Evolutionary conservation across 306 rosid species (phyloP), one percentile per base, ranked within the genome.

Genomic region (Heteromeles arbutifolia): DNA sequence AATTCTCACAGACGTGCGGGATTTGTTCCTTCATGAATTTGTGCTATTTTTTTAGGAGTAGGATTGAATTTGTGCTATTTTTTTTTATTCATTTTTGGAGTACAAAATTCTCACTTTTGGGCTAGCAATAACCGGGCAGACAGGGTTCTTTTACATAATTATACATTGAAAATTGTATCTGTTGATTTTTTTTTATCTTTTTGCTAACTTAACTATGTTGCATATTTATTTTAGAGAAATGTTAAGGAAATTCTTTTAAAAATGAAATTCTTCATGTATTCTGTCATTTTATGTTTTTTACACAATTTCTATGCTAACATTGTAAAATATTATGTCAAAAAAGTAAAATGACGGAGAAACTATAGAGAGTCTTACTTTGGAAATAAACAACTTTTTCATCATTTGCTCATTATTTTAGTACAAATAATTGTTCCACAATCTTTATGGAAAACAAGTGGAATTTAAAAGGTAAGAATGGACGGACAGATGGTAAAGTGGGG

Each of bases 311-410:
- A 37, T 37, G 1, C 0, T 0, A 37, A 37, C 0, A 37, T 7
- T 37, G 7, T 37, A 37, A 37, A 7, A 37, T 37, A 37, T 37
- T 37, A 2, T 37, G 2, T 0, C 9, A 37, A 37, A 37, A 37
- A 37, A 0, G 2, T 37, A 2, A 7, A 37, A 2, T 37, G 9
- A 37, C 1, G 0, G 10, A 7, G 0, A 37, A 0, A 37, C 10
- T 37, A 37, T 37, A 37, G 2, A 37, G 9, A 7, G 0, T 37
- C 2, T 6, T 0, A 34, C 2, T 6, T 6, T 34, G 2, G 0
- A 0, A 8, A 29, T 29, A 21, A 63, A 63, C 22, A 63, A 19
- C 43, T 17, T 63, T 63, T 63, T 28, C n/a, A 10, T 63, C n/a
- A 63, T 63, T 63, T 63, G 12, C 43, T 6, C 22, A 63, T 29